Evolutionary conservation across 176 grass and related monocot species (phyloP).

Genomic region (Oryza officinalis): DNA sequence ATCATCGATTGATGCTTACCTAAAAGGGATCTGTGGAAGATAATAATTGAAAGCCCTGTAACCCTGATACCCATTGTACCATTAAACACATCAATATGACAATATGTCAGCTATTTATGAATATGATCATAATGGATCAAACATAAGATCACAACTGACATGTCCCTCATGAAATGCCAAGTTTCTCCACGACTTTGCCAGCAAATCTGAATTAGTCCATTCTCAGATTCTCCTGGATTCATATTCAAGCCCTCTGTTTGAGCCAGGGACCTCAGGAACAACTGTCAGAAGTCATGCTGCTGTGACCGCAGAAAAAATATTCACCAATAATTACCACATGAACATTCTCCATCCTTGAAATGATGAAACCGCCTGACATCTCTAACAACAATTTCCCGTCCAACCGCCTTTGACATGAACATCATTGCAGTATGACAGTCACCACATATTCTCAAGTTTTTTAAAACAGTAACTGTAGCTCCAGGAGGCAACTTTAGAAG

Average conservation of each 20-base stretch:
- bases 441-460: constrained; percentile 89
- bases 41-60: background rate
- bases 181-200: background rate
- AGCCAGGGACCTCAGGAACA: background rate
- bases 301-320: background rate
- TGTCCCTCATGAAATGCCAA: background rate
- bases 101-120: background rate
- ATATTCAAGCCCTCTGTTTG: background rate
- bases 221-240: background rate
- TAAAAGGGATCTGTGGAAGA: background rate
- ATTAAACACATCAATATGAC: background rate
- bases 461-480: constrained; percentile 82
- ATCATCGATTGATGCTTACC: constrained; percentile 3
- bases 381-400: constrained; percentile 77
- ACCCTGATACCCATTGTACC: background rate
- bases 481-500: constrained; percentile 72
- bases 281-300: background rate
- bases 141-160: constrained; percentile 13
- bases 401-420: constrained; percentile 78
- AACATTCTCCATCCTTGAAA: constrained; percentile 86
- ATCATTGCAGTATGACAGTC: constrained; percentile 93
- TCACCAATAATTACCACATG: constrained; percentile 94
- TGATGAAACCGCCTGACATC: constrained; percentile 93
- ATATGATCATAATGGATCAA: background rate
- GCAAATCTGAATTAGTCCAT: background rate